Evolutionary conservation across 768 basidiomycete species (phyloP), one percentile per base, ranked within the genome.

Genomic region (Steccherinum ochraceum): DNA sequence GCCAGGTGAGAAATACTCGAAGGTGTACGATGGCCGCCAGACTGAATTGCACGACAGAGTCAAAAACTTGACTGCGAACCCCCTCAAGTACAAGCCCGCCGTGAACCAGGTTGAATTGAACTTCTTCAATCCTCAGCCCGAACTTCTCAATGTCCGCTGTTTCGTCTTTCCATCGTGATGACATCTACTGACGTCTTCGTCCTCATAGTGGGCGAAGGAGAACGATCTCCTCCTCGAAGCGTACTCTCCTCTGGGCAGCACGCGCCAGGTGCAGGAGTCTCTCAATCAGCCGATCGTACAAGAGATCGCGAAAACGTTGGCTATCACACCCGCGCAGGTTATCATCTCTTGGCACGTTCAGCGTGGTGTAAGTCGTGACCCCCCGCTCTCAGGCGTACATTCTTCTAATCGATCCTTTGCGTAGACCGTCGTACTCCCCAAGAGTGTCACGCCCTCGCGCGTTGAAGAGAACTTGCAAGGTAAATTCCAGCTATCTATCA

Each of bases 41-140:
- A 35, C 48, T 46, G 3, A 40, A 5, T 13, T 12, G 21, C 20
- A 26, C 5, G 4, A 16, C 55, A 71, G 84, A 51, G 63, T 86
- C 45, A 69, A 79, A 58, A 84, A 89, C 56, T 66, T 86, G 45
- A 82, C 80, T 3, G 74, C 81, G 5, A 82, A 78, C 56, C 70
- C 77, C 10, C 69, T 79, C 58, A 85, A 78, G 62, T 72, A 80
- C 56, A 69, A 70, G 52, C 81, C 84, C 0, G 83, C 77, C n/a
- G 72, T 86, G 52, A 88, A 91, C 63, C 89, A 90, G 63, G 80
- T 90, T 25, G 89, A 90, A 60, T 74, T 91, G 43, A 89, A 71
- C 64, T 88, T 79, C 67, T 86, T 80, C 76, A 77, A 82, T 61
- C 86, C 88, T 19, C 88, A 91, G 60, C 81, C 82, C 0, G 86